Conservation (phyloP, 192 early-diverging fungal species). For the Entomortierella lignicola region DNA sequence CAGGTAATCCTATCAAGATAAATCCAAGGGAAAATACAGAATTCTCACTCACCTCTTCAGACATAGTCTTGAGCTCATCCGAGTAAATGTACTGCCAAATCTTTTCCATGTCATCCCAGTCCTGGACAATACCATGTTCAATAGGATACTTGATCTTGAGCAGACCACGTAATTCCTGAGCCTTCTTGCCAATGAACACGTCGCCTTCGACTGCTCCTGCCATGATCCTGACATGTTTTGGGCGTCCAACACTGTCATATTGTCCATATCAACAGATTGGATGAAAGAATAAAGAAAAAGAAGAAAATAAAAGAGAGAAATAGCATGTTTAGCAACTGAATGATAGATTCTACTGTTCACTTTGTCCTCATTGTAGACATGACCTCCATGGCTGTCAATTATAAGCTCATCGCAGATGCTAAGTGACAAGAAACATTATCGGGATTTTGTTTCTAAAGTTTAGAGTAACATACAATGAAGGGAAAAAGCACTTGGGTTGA, state of each 20-base stretch:
- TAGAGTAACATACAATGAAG: slow-evolving; percentile 82
- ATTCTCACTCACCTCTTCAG: slow-evolving; percentile 88
- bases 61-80: slow-evolving; percentile 94
- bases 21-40: not conserved
- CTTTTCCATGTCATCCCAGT: slow-evolving; percentile 99
- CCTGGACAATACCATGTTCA: slow-evolving; percentile 96
- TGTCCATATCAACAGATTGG: not conserved
- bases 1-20: not conserved
- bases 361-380: no score
- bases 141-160: slow-evolving; percentile 95
- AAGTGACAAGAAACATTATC: not conserved
- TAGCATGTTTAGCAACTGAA: no score
- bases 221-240: slow-evolving; percentile 97
- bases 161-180: slow-evolving; percentile 96
- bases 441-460: not conserved
- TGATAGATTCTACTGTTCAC: no score
- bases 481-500: slow-evolving; percentile 95
- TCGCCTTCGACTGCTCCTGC: slow-evolving; percentile 98
- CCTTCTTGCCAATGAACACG: slow-evolving; percentile 94
- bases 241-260: slow-evolving; percentile 83
- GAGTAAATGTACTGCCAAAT: slow-evolving; percentile 98
- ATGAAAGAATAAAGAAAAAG: not conserved
- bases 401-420: no score
- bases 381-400: no score
- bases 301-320: slow-evolving; percentile 8